Evolutionary conservation across 257 asterid genomes (phyloP).

Genomic region (Catharanthus roseus): DNA sequence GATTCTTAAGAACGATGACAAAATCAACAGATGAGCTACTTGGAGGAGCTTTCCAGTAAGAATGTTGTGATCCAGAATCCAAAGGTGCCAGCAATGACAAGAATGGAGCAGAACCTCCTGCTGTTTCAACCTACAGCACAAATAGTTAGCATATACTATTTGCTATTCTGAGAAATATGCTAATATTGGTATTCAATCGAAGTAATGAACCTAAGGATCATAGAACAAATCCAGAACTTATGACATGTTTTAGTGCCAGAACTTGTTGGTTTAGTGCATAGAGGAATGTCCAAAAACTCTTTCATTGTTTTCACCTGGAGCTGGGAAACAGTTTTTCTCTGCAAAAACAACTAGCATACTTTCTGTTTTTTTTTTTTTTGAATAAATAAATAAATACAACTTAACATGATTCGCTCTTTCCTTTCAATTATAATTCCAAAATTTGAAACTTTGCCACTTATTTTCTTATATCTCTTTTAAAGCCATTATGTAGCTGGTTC

Average conservation of each 20-base stretch:
- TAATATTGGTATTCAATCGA: not conserved
- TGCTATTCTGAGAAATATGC: slow-evolving; percentile 10
- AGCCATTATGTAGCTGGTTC: not conserved
- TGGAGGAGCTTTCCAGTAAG: slow-evolving; percentile 89
- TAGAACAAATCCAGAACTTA: not conserved
- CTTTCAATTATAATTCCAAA: not conserved
- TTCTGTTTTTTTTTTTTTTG: not conserved
- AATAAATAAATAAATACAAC: not conserved
- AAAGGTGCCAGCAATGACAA: slow-evolving; percentile 75
- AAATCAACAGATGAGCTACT: slow-evolving; percentile 70
- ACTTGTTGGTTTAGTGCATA: not conserved
- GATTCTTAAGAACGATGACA: slow-evolving; percentile 67
- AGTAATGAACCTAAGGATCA: too few species aligned
- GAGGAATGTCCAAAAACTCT: not conserved
- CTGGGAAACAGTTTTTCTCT: not conserved
- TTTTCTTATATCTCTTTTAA: too few species aligned
- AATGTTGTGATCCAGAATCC: slow-evolving; percentile 57
- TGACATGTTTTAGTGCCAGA: not conserved
- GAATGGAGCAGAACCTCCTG: slow-evolving; percentile 81
- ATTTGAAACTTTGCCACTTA: not conserved
- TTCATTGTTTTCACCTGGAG: not conserved
- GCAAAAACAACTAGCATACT: not conserved
- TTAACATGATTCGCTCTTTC: not conserved
- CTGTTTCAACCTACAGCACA: slow-evolving; percentile 71
- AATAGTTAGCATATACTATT: slow-evolving; percentile 14